Percentiles rank a stretch among this genome's conserved stretches.
phyloP scores from a whole-genome alignment of 176 grass and related monocot genomes.

The Zizania latifolia region DNA sequence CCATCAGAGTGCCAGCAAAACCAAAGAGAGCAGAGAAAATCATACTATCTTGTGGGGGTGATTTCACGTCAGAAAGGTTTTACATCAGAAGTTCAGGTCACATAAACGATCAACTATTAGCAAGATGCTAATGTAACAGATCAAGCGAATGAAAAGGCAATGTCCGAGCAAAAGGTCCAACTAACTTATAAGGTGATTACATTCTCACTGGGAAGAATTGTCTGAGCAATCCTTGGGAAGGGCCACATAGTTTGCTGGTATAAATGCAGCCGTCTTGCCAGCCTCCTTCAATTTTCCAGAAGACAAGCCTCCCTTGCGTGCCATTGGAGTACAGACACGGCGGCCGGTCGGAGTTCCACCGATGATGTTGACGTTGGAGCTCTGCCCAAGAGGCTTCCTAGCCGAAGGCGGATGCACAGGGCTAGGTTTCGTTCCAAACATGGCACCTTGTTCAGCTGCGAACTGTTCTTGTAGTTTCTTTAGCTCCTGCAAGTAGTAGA shows the following conservation, averaged over 20 bases:
- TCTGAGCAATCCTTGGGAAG: constrained; percentile 56
- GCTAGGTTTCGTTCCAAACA: constrained; percentile 64
- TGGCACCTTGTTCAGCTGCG: constrained; percentile 51
- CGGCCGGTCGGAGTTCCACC: constrained; percentile 46
- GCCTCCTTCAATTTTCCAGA: constrained; percentile 53
- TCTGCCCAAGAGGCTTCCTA: constrained; percentile 87
- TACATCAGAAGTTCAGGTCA: neutral
- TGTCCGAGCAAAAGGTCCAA: neutral
- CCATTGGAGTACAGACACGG: constrained; percentile 43
- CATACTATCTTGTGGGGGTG: neutral
- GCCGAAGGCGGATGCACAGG: constrained; percentile 47
- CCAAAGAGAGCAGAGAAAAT: neutral
- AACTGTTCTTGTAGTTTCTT: constrained; percentile 88
- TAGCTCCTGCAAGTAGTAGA: constrained; percentile 52
- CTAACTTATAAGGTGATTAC: constrained; percentile 1
- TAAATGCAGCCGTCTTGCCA: constrained; percentile 25
- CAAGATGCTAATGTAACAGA: constrained; percentile 32
- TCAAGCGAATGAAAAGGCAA: constrained; percentile 1
- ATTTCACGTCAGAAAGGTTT: neutral
- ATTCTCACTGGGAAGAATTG: constrained; percentile 34
- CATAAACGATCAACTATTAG: constrained; percentile 19
- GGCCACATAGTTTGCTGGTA: constrained; percentile 67
- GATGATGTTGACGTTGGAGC: constrained; percentile 55
- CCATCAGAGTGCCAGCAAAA: neutral
- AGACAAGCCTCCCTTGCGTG: constrained; percentile 41